Evolutionary conservation across 2,329 filamentous ascomycete genomes (phyloP).

Genomic region (Talaromyces funiculosus): DNA sequence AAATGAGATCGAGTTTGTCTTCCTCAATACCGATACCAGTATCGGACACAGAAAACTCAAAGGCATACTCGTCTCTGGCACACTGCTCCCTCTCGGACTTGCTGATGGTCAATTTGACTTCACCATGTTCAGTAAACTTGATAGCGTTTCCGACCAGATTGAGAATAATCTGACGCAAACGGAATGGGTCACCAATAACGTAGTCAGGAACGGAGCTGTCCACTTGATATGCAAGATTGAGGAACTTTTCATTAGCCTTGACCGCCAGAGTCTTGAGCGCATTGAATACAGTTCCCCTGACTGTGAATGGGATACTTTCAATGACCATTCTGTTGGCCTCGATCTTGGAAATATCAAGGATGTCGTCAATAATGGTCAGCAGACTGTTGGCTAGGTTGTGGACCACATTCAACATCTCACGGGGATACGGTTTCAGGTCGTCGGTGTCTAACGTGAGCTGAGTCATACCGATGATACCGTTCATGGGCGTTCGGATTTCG

Average conservation of each 20-base stretch:
- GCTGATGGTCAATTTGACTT: constrained; percentile 82
- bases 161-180: constrained; percentile 85
- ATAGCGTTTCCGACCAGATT: constrained; percentile 95
- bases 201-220: constrained; percentile 87
- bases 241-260: constrained; percentile 89
- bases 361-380: constrained; percentile 84
- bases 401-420: constrained; percentile 95
- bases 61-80: constrained; percentile 69
- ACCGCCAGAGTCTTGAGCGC: constrained; percentile 90
- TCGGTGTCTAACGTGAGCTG: constrained; percentile 88
- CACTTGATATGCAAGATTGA: constrained; percentile 84
- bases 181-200: constrained; percentile 88
- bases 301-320: constrained; percentile 88
- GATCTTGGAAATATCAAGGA: constrained; percentile 63
- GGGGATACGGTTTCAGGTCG: constrained; percentile 82
- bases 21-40: constrained; percentile 90
- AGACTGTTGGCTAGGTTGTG: constrained; percentile 91
- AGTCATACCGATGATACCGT: constrained; percentile 94
- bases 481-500: constrained; percentile 93
- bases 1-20: constrained; percentile 90
- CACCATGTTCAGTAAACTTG: constrained; percentile 92
- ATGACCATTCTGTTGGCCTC: constrained; percentile 95
- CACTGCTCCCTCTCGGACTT: constrained; percentile 55
- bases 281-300: constrained; percentile 89
- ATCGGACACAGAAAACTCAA: constrained; percentile 88